Percentiles rank a stretch among this genome's conserved stretches.
These are phyloP conservation scores for Plenodomus lindquistii DNA, from an alignment of 2,329 filamentous ascomycete species.

Conservation along the genomic window DNA sequence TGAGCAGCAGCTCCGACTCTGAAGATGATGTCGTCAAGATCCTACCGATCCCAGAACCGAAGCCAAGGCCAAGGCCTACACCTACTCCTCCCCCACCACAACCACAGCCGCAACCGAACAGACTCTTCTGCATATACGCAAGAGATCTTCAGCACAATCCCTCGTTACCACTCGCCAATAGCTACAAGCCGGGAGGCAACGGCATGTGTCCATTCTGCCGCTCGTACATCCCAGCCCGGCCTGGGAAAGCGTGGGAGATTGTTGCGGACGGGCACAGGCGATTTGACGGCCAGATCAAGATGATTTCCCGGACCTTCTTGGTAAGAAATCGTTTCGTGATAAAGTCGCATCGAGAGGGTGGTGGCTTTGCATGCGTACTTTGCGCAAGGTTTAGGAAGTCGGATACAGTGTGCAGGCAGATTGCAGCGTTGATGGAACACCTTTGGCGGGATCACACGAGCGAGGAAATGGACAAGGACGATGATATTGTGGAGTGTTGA, in stretches of 20 bases:
- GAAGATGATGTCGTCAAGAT: constrained; percentile 6
- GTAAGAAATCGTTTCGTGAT: constrained; percentile 36
- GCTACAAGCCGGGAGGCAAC: constrained; percentile 27
- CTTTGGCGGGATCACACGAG: constrained; percentile 37
- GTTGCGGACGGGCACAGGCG: constrained; percentile 13
- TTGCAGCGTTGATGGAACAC: constrained; percentile 37
- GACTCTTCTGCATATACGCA: constrained; percentile 39
- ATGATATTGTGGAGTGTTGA: constrained; percentile 27
- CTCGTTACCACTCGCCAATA: constrained; percentile 24
- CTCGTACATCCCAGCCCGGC: constrained; percentile 20
- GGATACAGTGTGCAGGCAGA: constrained; percentile 33
- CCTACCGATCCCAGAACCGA: constrained; percentile 5
- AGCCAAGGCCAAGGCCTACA: constrained; percentile 4
- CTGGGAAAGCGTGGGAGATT: constrained; percentile 38
- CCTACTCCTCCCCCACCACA: neutral
- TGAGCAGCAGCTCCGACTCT: constrained; percentile 10
- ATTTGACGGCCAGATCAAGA: constrained; percentile 5
- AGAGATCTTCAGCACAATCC: constrained; percentile 31
- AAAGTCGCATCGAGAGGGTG: constrained; percentile 35
- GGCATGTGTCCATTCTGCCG: constrained; percentile 36
- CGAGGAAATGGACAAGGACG: constrained; percentile 32
- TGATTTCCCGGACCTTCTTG: constrained; percentile 22
- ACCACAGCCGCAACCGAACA: constrained; percentile 1
- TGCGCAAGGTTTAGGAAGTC: constrained; percentile 27
- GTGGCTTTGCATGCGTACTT: constrained; percentile 36